Evolutionary conservation across 805 yeast species (phyloP).

Genomic region (Suhomyces faveliae): DNA sequence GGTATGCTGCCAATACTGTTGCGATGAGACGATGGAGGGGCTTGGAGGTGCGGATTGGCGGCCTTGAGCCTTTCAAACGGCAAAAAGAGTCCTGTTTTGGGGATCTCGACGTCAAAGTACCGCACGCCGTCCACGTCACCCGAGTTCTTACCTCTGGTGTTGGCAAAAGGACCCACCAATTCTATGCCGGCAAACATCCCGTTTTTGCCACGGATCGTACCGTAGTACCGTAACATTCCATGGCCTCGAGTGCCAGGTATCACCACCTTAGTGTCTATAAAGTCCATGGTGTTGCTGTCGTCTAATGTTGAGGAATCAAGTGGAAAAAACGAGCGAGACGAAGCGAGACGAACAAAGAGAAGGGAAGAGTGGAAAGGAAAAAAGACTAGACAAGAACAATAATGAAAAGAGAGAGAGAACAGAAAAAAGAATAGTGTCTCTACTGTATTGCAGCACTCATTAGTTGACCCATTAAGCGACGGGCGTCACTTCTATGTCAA

Average conservation of each 20-base stretch:
- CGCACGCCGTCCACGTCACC: slow-evolving; percentile 75
- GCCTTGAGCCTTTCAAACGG: slow-evolving; percentile 46
- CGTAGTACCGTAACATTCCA: slow-evolving; percentile 70
- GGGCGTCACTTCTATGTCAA: too few species aligned
- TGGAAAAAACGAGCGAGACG: too few species aligned
- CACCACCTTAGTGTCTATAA: slow-evolving; percentile 35
- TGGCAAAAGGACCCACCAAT: slow-evolving; percentile 58
- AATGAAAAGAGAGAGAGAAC: too few species aligned
- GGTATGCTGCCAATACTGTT: slow-evolving; percentile 2
- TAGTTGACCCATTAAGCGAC: too few species aligned
- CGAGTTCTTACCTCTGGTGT: slow-evolving; percentile 72
- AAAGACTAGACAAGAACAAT: too few species aligned
- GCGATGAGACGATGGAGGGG: not conserved
- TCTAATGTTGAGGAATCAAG: not conserved
- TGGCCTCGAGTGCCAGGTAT: slow-evolving; percentile 67
- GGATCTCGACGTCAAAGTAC: slow-evolving; percentile 64
- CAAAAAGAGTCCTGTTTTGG: slow-evolving; percentile 75
- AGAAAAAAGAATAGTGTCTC: too few species aligned
- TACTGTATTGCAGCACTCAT: too few species aligned
- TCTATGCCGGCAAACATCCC: slow-evolving; percentile 90
- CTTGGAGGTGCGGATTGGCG: slow-evolving; percentile 32
- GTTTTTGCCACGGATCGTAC: slow-evolving; percentile 64
- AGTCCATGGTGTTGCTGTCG: slow-evolving; percentile 14
- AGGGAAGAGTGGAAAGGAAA: not conserved
- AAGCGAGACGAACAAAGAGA: too few species aligned